Conservation (phyloP, 257 asterid species). For the Solanum pimpinellifolium region DNA sequence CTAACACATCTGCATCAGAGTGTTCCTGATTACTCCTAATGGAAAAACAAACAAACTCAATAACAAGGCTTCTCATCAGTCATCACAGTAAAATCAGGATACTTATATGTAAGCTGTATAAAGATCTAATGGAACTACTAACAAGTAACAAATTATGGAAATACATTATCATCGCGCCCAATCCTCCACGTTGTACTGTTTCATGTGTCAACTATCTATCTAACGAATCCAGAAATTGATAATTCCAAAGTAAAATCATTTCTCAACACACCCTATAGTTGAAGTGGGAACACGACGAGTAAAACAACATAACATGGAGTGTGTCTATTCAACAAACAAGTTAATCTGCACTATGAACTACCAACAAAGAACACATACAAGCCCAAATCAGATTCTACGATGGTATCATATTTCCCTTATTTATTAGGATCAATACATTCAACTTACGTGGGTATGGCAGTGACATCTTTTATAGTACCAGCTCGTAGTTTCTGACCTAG, state of each 20-base stretch:
- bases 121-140: not conserved
- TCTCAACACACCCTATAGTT: not conserved
- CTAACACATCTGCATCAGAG: constrained; percentile 55
- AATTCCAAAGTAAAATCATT: not conserved
- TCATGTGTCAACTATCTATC: not conserved
- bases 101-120: not conserved
- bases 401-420: not conserved
- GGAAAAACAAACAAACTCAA: constrained; percentile 1
- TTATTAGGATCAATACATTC: not conserved
- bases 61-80: not conserved
- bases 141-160: not conserved
- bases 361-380: not conserved
- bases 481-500: constrained; percentile 57
- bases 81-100: not conserved
- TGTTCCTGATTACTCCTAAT: constrained; percentile 16
- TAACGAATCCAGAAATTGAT: not conserved
- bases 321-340: not conserved
- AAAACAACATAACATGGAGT: not conserved
- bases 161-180: not conserved
- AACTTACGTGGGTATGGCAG: constrained; percentile 55
- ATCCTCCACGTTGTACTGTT: not conserved
- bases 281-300: not conserved
- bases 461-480: constrained; percentile 38
- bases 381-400: not conserved
- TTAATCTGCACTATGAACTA: not conserved